Conservation (phyloP, 352 stramenopile species). For the Ophiocytium majus region DNA sequence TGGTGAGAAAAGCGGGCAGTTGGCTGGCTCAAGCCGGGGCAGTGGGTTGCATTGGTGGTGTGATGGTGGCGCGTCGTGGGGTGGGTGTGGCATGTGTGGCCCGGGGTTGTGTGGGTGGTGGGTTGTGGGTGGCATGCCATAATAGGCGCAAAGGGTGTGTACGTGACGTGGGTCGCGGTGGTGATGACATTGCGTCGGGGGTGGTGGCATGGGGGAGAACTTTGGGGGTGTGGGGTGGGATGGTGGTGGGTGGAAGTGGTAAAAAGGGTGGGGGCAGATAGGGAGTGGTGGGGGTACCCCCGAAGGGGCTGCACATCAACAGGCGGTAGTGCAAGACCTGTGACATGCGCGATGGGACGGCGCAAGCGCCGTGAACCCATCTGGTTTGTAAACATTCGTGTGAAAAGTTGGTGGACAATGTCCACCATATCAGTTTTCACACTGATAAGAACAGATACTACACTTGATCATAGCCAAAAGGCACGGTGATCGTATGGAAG, state of each 20-base stretch:
- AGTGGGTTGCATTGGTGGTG: no score
- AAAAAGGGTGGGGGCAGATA: no score
- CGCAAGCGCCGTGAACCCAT: neutral
- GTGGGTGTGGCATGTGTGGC: neutral
- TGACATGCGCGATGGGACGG: neutral
- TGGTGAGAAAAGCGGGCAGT: no score
- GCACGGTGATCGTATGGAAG: constrained; percentile 54
- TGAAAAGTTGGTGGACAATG: constrained; percentile 23
- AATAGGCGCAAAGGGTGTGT: no score
- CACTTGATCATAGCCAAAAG: constrained; percentile 83
- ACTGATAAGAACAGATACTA: constrained; percentile 78
- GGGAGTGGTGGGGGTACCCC: neutral
- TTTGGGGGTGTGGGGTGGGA: neutral
- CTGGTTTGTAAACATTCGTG: constrained; percentile 13
- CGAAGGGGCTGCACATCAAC: neutral
- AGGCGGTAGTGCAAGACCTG: constrained; percentile 21
- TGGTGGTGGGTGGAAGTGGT: neutral
- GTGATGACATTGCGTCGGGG: neutral
- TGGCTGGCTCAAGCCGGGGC: no score
- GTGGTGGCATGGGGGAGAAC: neutral
- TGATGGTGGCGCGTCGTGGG: no score
- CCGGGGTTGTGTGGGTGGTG: no score
- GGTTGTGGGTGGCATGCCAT: neutral
- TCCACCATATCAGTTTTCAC: constrained; percentile 23
- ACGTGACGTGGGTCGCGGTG: no score